Conservation (phyloP, 305 asterid genomes). For the Fraxinus velutina region DNA sequence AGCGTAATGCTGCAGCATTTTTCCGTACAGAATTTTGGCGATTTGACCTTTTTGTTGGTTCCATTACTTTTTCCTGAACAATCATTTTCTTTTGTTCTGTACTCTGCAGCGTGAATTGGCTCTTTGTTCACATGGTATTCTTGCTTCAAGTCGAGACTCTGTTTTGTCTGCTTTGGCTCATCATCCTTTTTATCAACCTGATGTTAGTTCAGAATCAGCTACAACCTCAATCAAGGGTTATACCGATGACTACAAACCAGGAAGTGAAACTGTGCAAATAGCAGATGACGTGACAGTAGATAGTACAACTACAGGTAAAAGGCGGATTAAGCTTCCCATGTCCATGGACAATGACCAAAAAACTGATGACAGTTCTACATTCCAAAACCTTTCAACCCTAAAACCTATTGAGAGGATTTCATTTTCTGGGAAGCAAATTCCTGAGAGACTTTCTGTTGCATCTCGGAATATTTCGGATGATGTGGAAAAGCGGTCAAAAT, state of each 20-base stretch:
- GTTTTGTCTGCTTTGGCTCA: slow-evolving; percentile 67
- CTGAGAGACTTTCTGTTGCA: slow-evolving; percentile 44
- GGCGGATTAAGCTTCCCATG: slow-evolving; percentile 51
- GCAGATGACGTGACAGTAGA: slow-evolving; percentile 87
- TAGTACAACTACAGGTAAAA: slow-evolving; percentile 75
- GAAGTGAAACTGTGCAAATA: slow-evolving; percentile 70
- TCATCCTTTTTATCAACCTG: slow-evolving; percentile 72
- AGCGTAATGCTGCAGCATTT: background rate
- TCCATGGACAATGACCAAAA: slow-evolving; percentile 66
- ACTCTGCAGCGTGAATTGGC: slow-evolving; percentile 87
- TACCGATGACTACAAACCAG: slow-evolving; percentile 67
- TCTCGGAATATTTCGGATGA: slow-evolving; percentile 50
- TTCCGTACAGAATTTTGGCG: background rate
- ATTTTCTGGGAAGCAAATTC: slow-evolving; percentile 78
- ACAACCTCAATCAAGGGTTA: slow-evolving; percentile 80
- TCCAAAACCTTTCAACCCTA: slow-evolving; percentile 48
- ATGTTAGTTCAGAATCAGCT: slow-evolving; percentile 89
- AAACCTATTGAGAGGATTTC: slow-evolving; percentile 49
- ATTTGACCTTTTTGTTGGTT: background rate
- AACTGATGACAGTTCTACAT: slow-evolving; percentile 75
- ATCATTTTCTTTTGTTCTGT: slow-evolving; percentile 13
- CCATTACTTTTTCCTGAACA: background rate
- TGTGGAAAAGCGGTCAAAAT: slow-evolving; percentile 43
- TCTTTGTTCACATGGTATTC: slow-evolving; percentile 75
- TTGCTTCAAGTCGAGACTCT: slow-evolving; percentile 69